Evolutionary conservation across 805 yeast species (phyloP).

Genomic region (Saccharomycopsis sp.): DNA sequence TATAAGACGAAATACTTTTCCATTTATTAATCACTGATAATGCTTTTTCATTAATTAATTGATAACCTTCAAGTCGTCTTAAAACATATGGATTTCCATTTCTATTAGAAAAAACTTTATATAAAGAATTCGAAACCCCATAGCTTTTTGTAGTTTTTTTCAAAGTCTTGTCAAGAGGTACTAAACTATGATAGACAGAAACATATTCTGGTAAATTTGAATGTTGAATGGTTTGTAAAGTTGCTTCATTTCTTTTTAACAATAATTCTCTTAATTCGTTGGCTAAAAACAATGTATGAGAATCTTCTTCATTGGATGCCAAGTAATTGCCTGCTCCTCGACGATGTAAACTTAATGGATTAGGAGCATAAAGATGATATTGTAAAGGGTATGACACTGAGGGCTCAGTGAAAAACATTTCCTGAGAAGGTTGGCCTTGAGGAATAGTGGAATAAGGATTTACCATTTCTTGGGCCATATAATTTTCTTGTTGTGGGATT

Average conservation of each 20-base stretch:
- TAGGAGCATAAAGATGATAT: slow-evolving; percentile 84
- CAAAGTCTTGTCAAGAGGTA: slow-evolving; percentile 57
- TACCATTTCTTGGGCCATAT: neutral
- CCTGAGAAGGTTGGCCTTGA: slow-evolving; percentile 24
- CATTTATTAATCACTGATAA: slow-evolving; percentile 57
- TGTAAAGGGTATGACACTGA: slow-evolving; percentile 39
- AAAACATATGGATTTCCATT: slow-evolving; percentile 75
- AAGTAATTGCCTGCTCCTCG: slow-evolving; percentile 43
- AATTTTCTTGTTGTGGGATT: too few species aligned
- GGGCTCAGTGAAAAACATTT: slow-evolving; percentile 14
- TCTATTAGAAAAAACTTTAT: slow-evolving; percentile 67
- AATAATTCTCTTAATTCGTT: slow-evolving; percentile 61
- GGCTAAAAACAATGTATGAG: slow-evolving; percentile 61
- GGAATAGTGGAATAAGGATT: slow-evolving; percentile 10
- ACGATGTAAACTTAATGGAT: slow-evolving; percentile 61
- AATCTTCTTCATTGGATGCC: slow-evolving; percentile 61
- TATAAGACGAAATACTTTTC: slow-evolving; percentile 36
- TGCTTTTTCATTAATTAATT: slow-evolving; percentile 44
- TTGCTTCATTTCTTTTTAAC: slow-evolving; percentile 68
- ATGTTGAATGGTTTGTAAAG: slow-evolving; percentile 55
- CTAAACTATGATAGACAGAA: slow-evolving; percentile 75
- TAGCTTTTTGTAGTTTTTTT: slow-evolving; percentile 25
- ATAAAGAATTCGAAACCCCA: slow-evolving; percentile 51
- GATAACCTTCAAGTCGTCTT: slow-evolving; percentile 58
- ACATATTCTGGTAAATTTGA: slow-evolving; percentile 63